Conservation (phyloP, 2,329 filamentous ascomycete genomes). For the Talaromyces rugulosus region DNA sequence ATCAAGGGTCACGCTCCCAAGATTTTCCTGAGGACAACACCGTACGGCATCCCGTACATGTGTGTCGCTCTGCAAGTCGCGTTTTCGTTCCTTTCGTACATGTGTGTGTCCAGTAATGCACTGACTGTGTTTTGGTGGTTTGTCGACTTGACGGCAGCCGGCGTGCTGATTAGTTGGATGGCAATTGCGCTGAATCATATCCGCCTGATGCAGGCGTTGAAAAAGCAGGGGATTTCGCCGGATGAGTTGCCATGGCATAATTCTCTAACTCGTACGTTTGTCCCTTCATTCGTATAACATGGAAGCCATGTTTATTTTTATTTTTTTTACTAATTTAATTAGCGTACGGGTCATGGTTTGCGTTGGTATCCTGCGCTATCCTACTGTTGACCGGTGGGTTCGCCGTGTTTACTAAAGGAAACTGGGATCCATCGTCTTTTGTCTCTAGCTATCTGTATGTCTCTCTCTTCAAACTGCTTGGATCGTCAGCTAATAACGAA, state of each 20-base stretch:
- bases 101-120: slow-evolving; percentile 62
- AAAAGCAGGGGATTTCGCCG: slow-evolving; percentile 50
- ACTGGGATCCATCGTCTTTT: slow-evolving; percentile 56
- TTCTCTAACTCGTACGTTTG: slow-evolving; percentile 46
- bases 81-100: slow-evolving; percentile 64
- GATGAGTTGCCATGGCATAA: slow-evolving; percentile 59
- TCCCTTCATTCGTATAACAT: not conserved
- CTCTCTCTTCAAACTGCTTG: too few relatives aligned
- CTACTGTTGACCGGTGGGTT: slow-evolving; percentile 70
- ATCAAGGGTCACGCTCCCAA: slow-evolving; percentile 42
- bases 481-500: not conserved
- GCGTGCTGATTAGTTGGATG: slow-evolving; percentile 62
- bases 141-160: slow-evolving; percentile 55
- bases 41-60: slow-evolving; percentile 42
- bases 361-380: slow-evolving; percentile 57
- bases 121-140: slow-evolving; percentile 53
- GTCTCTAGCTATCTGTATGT: slow-evolving; percentile 62
- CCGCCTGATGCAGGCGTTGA: slow-evolving; percentile 52
- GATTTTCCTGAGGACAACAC: slow-evolving; percentile 39
- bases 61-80: slow-evolving; percentile 42
- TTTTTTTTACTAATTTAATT: slow-evolving; percentile 28
- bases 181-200: slow-evolving; percentile 59
- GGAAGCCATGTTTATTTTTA: too few relatives aligned
- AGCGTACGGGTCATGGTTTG: slow-evolving; percentile 59
- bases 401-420: slow-evolving; percentile 55